Percentiles rank a stretch among this genome's conserved stretches.
phyloP scores from a whole-genome alignment of 352 stramenopile genomes.

The Pythium aquatile region DNA sequence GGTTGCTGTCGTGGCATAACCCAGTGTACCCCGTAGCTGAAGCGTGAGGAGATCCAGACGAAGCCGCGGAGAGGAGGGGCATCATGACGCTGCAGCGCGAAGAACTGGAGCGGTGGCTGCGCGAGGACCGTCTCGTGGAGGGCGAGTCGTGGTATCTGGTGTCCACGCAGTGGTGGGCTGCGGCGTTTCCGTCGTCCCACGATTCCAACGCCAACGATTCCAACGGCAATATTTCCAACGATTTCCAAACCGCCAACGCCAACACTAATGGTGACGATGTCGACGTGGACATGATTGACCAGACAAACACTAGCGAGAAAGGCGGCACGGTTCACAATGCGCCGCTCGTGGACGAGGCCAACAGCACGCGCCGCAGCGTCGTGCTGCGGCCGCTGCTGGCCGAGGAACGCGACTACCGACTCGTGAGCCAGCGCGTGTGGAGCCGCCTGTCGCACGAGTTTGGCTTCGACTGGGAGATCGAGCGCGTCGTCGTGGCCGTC shows the following conservation, averaged over 20 bases:
- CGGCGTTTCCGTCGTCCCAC: constrained; percentile 27
- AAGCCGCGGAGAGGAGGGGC: neutral
- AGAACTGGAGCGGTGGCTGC: constrained; percentile 2
- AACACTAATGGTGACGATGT: constrained; percentile 6
- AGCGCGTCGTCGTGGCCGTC: constrained; percentile 50
- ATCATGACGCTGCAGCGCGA: constrained; percentile 3
- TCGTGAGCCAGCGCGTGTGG: constrained; percentile 75
- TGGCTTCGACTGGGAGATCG: constrained; percentile 72
- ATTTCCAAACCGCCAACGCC: constrained; percentile 24
- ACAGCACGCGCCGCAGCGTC: constrained; percentile 45
- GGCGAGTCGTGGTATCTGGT: constrained; percentile 72
- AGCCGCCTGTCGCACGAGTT: constrained; percentile 59
- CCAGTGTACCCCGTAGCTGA: neutral
- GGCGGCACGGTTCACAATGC: constrained; percentile 37
- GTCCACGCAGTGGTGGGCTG: constrained; percentile 48
- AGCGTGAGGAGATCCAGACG: neutral
- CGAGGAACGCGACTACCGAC: constrained; percentile 59
- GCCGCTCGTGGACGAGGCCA: constrained; percentile 43
- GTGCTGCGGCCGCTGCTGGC: constrained; percentile 62
- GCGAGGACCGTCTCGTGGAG: constrained; percentile 25
- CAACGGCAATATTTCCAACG: constrained; percentile 20
- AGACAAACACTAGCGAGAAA: neutral
- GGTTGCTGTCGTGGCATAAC: constrained; percentile 5
- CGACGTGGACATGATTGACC: constrained; percentile 16
- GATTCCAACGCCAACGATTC: constrained; percentile 33